Conservation (phyloP, 2,329 filamentous ascomycete genomes). For the Zymoseptoria brevis region DNA sequence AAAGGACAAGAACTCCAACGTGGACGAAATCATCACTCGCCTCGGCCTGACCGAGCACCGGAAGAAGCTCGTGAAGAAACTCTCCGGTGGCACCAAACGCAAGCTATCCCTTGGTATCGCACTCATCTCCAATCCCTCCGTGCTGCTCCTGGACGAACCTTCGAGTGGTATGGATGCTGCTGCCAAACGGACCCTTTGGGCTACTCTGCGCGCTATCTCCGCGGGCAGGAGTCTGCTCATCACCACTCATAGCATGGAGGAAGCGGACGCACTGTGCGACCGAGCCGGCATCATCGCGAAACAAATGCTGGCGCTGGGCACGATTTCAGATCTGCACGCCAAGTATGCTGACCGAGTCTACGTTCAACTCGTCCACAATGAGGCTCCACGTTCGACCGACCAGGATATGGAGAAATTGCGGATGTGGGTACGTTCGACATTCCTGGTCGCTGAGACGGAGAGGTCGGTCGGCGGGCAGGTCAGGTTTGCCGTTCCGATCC, state of each 20-base stretch:
- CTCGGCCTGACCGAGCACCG: conserved; percentile 65
- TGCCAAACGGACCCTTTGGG: conserved; percentile 83
- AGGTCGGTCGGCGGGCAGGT: conserved; percentile 71
- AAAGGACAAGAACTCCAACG: conserved; percentile 62
- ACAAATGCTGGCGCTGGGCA: conserved; percentile 73
- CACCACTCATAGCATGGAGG: conserved; percentile 92
- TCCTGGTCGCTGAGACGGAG: conserved; percentile 60
- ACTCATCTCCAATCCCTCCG: conserved; percentile 78
- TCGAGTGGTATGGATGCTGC: conserved; percentile 80
- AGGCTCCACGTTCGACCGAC: conserved; percentile 61
- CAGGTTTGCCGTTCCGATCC: conserved; percentile 59
- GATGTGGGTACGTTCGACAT: conserved; percentile 53
- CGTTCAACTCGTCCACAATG: conserved; percentile 66
- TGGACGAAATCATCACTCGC: conserved; percentile 62
- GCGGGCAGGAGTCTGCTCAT: conserved; percentile 71
- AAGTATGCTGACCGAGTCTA: conserved; percentile 61
- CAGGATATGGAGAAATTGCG: conserved; percentile 59
- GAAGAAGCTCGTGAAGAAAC: conserved; percentile 63
- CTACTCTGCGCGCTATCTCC: conserved; percentile 62
- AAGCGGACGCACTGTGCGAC: conserved; percentile 75
- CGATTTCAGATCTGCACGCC: conserved; percentile 58
- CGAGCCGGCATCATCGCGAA: conserved; percentile 75
- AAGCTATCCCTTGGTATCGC: conserved; percentile 82
- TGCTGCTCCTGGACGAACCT: conserved; percentile 79
- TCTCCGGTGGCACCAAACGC: conserved; percentile 82